Base-by-base conservation (phyloP, 2,329 filamentous ascomycete species). In the Claviceps arundinis region DNA sequence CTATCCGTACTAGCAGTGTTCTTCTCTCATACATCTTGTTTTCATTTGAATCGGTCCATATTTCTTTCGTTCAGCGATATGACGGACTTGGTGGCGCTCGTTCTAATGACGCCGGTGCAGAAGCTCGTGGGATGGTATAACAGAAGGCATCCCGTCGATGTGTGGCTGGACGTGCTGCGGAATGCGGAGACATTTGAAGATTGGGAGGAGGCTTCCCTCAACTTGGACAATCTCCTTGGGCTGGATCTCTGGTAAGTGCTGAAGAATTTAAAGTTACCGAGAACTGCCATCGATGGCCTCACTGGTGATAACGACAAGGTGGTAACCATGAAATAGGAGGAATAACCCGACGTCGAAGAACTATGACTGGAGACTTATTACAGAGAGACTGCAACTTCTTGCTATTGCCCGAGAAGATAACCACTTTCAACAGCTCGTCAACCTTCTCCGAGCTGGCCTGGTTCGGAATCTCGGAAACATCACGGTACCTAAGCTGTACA, bases 391-490 rank as follows among this genome's bases (percentile, higher is more conserved):
- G 45, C 78, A 83, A 60, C 82, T 81, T 42, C 78, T 94, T 53
- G 78, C 83, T 55, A 74, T 76, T 48, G 84, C 85, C 5, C 78
- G 84, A 37, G 81, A 87, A 59, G 76, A 82, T 45, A 80, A 81
- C 57, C 85, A 95, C 65, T 77, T 90, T 44, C 75, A 88, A 52
- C 78, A 80, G 16, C 73, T 95, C 7, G 82, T 89, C 54, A 89
- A 89, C 62, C 76, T 94, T 17, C 74, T 95, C 41, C 84, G 89
- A 26, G 89, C 87, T 14, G 89, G 82, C 3, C 73, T 85, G 17
- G 78, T 95, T 34, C 82, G 90, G 38, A 95, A 96, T 61, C 73
- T 95, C n/a, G 90, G 89, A 53, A 94, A 95, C 64, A 94, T 96
- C 59, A 88, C 87, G 1, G 80, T 84, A 1, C 81, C 87, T 2